Base-by-base conservation (phyloP, 257 asterid species). In the Avicennia marina region DNA sequence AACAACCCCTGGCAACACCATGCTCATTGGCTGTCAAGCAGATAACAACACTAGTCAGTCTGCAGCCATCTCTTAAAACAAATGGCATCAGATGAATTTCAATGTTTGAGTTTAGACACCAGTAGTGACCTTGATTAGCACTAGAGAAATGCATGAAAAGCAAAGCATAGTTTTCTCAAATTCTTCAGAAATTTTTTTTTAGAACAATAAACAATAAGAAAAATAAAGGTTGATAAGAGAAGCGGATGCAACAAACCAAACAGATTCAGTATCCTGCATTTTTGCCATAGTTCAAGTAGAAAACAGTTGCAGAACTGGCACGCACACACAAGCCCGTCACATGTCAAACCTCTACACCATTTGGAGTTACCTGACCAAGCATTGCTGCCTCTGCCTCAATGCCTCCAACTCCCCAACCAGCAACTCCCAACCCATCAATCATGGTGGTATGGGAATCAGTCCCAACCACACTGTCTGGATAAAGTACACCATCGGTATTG, bases 401-500 rank as follows among this genome's bases (percentile, higher is more conserved):
- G 55, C 95, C 95, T 64, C 97, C 97, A 46, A 89, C 97, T 49
- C 97, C 97, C 97, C 97, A 89, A 65, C 95, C 97, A 63, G 97
- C 95, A 67, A 86, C 94, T 42, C 97, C 95, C 68, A 89, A 68
- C 17, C 94, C 95, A 68, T 89, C 93, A 66, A 89, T 86, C 97
- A 89, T 89, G 56, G 97, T 86, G 10, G 97, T 89, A 63, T 89
- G 97, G 33, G 97, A 89, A 58, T 89, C 97, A 44, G 97, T 89
- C 29, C 97, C 97, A 18, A 89, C 95, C 64, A 89, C 90, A 62
- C 95, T 86, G 78, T 89, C 97, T 12, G 97, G 97, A 71, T 89
- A 78, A 44, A 89, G 73, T 42, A 86, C 63, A 49, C 95, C 95
- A 34, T 80, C 81, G 0, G 75, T 74, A 78, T 86, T 89, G 82